Percentiles rank a stretch among this genome's conserved stretches.
phyloP scores from a whole-genome alignment of 202 grass and related monocot species.

The Setaria viridis region DNA sequence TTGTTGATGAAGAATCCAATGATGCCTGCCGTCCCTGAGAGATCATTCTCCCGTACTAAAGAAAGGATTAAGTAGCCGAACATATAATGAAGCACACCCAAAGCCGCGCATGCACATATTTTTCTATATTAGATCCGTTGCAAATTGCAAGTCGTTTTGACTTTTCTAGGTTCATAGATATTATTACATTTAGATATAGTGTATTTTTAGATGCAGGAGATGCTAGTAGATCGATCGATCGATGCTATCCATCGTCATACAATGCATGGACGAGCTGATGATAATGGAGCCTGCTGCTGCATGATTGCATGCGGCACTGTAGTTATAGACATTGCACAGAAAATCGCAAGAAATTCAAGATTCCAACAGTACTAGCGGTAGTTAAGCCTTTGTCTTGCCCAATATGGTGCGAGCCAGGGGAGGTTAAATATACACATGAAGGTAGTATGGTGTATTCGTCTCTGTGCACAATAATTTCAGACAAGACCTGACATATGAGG shows the following conservation, averaged over 20 bases:
- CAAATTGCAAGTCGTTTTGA: too few relatives aligned
- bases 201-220: too few relatives aligned
- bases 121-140: too few relatives aligned
- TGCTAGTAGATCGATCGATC: neutral
- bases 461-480: conserved; percentile 47
- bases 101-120: too few relatives aligned
- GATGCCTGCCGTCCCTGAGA: conserved; percentile 27
- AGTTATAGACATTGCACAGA: neutral
- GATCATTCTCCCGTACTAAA: conserved; percentile 47
- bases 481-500: conserved; percentile 46
- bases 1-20: conserved; percentile 50
- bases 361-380: conserved; percentile 10
- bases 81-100: conserved; percentile 13
- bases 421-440: neutral
- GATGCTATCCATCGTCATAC: conserved; percentile 1
- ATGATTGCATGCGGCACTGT: conserved; percentile 28
- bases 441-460: neutral
- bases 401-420: conserved; percentile 26
- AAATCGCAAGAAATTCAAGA: conserved; percentile 40
- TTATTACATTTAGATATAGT: too few relatives aligned
- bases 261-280: neutral
- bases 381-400: conserved; percentile 41
- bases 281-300: conserved; percentile 6
- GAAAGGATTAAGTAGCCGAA: conserved; percentile 34
- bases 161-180: too few relatives aligned